Conservation (phyloP, 2,329 filamentous ascomycete genomes). For the Claviceps sp. region DNA sequence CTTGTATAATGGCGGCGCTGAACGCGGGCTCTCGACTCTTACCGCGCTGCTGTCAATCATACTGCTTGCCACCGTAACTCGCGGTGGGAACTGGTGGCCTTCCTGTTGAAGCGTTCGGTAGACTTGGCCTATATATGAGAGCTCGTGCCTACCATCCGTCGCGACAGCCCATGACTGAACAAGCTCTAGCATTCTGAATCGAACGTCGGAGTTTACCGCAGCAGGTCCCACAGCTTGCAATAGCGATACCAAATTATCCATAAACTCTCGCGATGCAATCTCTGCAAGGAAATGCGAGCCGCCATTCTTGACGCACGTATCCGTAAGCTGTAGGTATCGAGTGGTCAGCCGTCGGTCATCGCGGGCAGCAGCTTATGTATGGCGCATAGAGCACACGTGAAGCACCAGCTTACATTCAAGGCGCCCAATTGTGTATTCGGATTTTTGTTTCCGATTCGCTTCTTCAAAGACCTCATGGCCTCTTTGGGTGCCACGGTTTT, state of each 20-base stretch:
- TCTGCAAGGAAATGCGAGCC: slow-evolving; percentile 89
- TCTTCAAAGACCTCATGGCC: slow-evolving; percentile 92
- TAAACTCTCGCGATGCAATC: slow-evolving; percentile 93
- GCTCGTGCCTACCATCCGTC: slow-evolving; percentile 69
- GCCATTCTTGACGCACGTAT: slow-evolving; percentile 98
- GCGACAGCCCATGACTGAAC: slow-evolving; percentile 89
- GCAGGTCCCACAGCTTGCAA: slow-evolving; percentile 65
- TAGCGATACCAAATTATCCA: slow-evolving; percentile 90
- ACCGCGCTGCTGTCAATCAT: slow-evolving; percentile 97
- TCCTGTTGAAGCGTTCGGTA: slow-evolving; percentile 74
- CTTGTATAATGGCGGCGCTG: not conserved
- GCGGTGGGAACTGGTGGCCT: slow-evolving; percentile 80
- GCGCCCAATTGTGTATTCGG: slow-evolving; percentile 92
- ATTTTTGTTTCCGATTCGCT: slow-evolving; percentile 91
- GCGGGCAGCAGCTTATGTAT: not conserved
- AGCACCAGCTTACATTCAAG: slow-evolving; percentile 52
- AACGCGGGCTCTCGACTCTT: slow-evolving; percentile 11
- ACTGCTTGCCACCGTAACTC: slow-evolving; percentile 75
- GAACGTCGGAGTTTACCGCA: slow-evolving; percentile 74
- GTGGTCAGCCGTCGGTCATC: not conserved
- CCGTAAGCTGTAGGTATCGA: slow-evolving; percentile 57
- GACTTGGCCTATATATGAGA: slow-evolving; percentile 78
- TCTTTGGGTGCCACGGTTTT: slow-evolving; percentile 97
- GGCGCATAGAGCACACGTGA: not conserved
- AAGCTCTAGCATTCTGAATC: slow-evolving; percentile 78